These are phyloP conservation scores for Trichocladium antarcticum DNA, from an alignment of 495 filamentous ascomycete genomes.

Conservation along the genomic window DNA sequence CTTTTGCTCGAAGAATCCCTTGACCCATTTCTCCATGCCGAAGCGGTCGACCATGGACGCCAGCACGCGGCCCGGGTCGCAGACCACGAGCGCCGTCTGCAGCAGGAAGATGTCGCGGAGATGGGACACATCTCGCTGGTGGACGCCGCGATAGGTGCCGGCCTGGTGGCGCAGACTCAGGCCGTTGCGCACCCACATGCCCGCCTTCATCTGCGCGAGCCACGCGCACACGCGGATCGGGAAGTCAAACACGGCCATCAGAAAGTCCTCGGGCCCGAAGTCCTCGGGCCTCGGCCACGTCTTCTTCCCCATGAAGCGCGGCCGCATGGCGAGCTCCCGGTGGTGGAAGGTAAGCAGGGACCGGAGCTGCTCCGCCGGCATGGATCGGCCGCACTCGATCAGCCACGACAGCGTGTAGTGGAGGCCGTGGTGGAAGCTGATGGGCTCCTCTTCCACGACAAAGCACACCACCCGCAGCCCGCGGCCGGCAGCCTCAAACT, in stretches of 20 bases:
- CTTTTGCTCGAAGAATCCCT: conserved; percentile 60
- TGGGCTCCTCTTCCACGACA: conserved; percentile 72
- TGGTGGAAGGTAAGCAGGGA: conserved; percentile 51
- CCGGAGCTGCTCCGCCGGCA: conserved; percentile 54
- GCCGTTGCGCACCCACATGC: conserved; percentile 97
- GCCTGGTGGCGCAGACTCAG: conserved; percentile 91
- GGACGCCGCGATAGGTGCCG: conserved; percentile 78
- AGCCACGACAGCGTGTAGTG: conserved; percentile 98
- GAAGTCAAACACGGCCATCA: conserved; percentile 84
- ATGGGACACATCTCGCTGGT: conserved; percentile 79
- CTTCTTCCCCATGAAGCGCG: conserved; percentile 44
- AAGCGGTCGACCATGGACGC: conserved; percentile 88
- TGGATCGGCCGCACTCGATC: conserved; percentile 73
- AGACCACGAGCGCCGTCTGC: conserved; percentile 80
- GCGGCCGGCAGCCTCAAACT: conserved; percentile 58
- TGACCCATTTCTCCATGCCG: conserved; percentile 80
- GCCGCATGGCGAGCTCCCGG: conserved; percentile 48
- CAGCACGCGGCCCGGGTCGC: conserved; percentile 72
- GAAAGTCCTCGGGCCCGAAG: conserved; percentile 58
- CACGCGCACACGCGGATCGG: conserved; percentile 88
- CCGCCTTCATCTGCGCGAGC: conserved; percentile 94
- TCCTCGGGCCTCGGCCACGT: conserved; percentile 37
- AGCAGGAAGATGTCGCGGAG: conserved; percentile 91
- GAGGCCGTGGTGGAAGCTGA: conserved; percentile 95
- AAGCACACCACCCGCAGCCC: conserved; percentile 68